Percentiles rank a stretch among this genome's conserved stretches.
phyloP scores from a whole-genome alignment of 2,329 filamentous ascomycete genomes.

The Pleurostoma richardsiae region DNA sequence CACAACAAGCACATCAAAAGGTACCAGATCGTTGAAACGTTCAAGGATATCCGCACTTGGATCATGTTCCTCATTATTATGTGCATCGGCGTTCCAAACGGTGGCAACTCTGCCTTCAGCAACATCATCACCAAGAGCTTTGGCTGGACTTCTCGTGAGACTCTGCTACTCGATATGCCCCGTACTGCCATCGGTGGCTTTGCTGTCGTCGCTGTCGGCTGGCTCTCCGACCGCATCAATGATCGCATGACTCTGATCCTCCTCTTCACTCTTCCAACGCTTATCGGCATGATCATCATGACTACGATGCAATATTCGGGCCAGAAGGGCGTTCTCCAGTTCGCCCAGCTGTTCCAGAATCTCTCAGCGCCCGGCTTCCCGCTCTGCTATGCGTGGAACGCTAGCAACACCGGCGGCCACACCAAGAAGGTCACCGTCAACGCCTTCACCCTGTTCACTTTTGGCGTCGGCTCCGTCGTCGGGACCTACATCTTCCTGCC shows the following conservation, averaged over 20 bases:
- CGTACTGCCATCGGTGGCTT: conserved; percentile 14
- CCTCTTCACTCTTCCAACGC: conserved; percentile 12
- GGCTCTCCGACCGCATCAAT: conserved; percentile 3
- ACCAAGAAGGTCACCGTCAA: conserved; percentile 10
- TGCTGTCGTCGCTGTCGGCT: conserved; percentile 13
- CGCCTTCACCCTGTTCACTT: conserved; percentile 11
- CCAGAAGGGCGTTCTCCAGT: conserved; percentile 10
- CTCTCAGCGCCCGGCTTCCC: conserved; percentile 13
- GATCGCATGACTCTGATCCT: conserved; percentile 9
- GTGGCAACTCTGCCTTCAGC: conserved; percentile 7
- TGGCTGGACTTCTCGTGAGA: conserved; percentile 1
- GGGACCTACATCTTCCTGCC: conserved; percentile 14
- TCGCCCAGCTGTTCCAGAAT: conserved; percentile 15
- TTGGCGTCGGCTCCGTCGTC: conserved; percentile 12
- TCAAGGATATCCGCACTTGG: conserved; percentile 14
- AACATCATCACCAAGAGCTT: conserved; percentile 2
- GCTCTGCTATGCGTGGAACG: conserved; percentile 10
- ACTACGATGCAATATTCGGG: conserved; percentile 12
- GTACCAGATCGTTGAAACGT: conserved; percentile 7
- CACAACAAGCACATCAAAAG: conserved; percentile 7
- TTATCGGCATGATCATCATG: conserved; percentile 11
- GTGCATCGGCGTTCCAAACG: conserved; percentile 13
- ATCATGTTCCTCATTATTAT: conserved; percentile 11
- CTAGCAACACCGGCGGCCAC: conserved; percentile 5
- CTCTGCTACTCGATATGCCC: conserved; percentile 15